These are phyloP conservation scores for Diplosphaera chodatii DNA, from an alignment of 139 green algal genomes.

Conservation along the genomic window DNA sequence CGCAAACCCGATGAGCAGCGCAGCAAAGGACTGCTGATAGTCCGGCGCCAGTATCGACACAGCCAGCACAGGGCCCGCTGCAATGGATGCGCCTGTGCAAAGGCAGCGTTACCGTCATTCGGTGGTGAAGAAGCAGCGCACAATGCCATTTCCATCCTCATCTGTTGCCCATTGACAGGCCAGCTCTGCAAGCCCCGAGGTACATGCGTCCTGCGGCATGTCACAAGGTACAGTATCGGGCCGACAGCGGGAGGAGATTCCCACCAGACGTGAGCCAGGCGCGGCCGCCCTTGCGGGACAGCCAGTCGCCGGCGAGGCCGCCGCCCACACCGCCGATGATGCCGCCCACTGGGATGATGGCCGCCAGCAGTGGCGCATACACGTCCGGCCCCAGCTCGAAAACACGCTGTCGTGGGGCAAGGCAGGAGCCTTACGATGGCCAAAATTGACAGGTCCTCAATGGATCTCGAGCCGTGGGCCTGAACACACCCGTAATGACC, in stretches of 20 bases:
- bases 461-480: no score
- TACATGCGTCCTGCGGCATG: no score
- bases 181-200: no score
- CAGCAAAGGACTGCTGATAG: slow-evolving; percentile 60
- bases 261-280: slow-evolving; percentile 52
- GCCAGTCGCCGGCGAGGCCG: slow-evolving; percentile 68
- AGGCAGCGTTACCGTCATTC: no score
- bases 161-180: no score
- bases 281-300: slow-evolving; percentile 44
- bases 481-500: no score
- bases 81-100: slow-evolving; percentile 42
- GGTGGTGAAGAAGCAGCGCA: no score
- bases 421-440: no score
- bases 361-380: slow-evolving; percentile 80
- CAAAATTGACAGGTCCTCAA: no score
- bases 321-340: slow-evolving; percentile 75
- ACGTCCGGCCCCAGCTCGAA: slow-evolving; percentile 52
- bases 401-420: slow-evolving; percentile 28
- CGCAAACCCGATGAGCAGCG: slow-evolving; percentile 71
- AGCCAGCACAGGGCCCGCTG: slow-evolving; percentile 65
- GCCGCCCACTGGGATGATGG: slow-evolving; percentile 74
- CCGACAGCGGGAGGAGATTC: no score
- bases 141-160: no score
- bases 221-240: no score
- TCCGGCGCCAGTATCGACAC: slow-evolving; percentile 49